Base-by-base conservation (phyloP, 495 filamentous ascomycete species). In the Chaetomidium leptoderma region DNA sequence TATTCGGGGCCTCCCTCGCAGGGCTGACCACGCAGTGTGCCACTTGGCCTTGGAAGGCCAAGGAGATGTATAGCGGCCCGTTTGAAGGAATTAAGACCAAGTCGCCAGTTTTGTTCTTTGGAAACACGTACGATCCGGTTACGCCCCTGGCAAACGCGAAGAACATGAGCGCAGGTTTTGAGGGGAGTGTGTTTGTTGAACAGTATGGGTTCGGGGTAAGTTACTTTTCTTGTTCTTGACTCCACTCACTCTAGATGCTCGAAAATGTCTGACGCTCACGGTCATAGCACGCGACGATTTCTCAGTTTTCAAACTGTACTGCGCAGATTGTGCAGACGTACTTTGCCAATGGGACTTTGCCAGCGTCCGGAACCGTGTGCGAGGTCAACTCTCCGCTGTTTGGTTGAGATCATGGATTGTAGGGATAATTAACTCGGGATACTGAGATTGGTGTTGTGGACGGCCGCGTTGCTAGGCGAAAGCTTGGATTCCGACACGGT, bases 161-260 rank as follows among this genome's bases (percentile, higher is more conserved):
- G 37, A 79, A 80, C 49, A 75, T 82, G 64, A 78, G 76, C 29
- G 52, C 62, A 1, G 70, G 64, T 0, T 83, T 85, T 46, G 71
- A 78, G 27, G 79, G 76, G 1, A 84, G 82, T 13, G 73, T 70
- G 7, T 57, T 84, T 10, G 67, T 84, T 14, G 68, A 77, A 58
- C 40, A 53, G 14, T 8, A 32, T 19, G 57, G 42, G 5, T 53
- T 42, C 32, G 57, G 57, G 10, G 55, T 58, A 19, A 44, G 55
- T 55, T 45, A 35, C 8, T 30, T 43, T 42, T 50, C n/a, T 35
- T 44, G 11, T 4, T 3, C 4, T 9, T 35, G 6, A 2, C 13
- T 33, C 23, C 1, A 7, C 6, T 27, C 23, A 30, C 6, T 17
- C 11, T 11, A 17, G 19, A n/a, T n/a, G n/a, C n/a, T n/a, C n/a